These are phyloP conservation scores for Camellia granthamiana DNA, from an alignment of 148 eudicot species.

Conservation along the genomic window DNA sequence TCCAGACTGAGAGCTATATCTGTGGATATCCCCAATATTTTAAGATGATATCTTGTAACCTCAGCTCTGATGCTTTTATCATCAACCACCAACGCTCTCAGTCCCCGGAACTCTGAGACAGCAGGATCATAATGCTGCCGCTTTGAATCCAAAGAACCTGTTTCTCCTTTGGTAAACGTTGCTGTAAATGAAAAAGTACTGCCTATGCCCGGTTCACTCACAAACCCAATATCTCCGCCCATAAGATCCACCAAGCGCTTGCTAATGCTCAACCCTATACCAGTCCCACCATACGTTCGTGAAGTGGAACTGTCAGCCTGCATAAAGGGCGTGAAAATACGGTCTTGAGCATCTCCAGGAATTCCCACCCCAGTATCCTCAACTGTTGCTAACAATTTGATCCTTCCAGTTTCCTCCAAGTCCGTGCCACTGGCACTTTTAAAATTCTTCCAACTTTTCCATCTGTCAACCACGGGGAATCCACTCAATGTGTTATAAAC, in stretches of 20 bases:
- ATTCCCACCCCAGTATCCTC: conserved; percentile 96
- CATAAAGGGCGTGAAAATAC: conserved; percentile 89
- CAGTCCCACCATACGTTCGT: conserved; percentile 89
- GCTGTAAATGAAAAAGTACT: conserved; percentile 85
- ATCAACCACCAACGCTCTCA: conserved; percentile 71
- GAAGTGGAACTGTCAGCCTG: conserved; percentile 96
- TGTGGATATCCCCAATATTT: conserved; percentile 59
- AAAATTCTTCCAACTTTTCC: conserved; percentile 66
- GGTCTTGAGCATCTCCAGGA: conserved; percentile 59
- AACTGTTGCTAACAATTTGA: conserved; percentile 62
- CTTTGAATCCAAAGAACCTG: conserved; percentile 31
- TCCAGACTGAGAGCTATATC: conserved; percentile 42
- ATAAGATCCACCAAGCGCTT: conserved; percentile 80
- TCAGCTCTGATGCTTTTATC: conserved; percentile 55
- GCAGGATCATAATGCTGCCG: conserved; percentile 39
- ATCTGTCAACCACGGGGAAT: conserved; percentile 58
- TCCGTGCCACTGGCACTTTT: conserved; percentile 28
- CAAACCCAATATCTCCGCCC: conserved; percentile 96
- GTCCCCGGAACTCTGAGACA: conserved; percentile 54
- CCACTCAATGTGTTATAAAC: conserved; percentile 62
- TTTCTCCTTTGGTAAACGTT: conserved; percentile 42
- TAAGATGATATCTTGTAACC: conserved; percentile 76
- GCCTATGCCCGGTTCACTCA: conserved; percentile 61
- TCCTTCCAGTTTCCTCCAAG: conserved; percentile 30
- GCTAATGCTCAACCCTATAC: conserved; percentile 94